Percentiles rank a stretch among this genome's conserved stretches.
Conservation (phyloP, 371 early-diverging fungal species). For the Catenaria anguillulae region DNA sequence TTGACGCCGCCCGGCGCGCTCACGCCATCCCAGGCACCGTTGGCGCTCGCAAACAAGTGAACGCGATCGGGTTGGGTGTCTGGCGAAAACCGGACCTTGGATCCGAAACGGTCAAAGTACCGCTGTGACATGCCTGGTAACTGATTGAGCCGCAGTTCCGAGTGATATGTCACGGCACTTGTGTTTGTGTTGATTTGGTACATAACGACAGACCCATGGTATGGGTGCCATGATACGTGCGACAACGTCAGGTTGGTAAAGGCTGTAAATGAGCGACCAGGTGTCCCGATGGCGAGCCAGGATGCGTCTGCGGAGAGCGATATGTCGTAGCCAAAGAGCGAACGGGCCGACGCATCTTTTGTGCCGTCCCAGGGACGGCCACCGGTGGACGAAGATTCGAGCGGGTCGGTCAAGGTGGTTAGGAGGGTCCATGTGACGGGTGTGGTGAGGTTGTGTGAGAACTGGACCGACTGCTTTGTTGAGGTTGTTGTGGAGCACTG, state of each 20-base stretch:
- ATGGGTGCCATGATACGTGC: neutral
- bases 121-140: neutral
- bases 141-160: neutral
- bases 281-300: conserved; percentile 1
- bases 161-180: no score
- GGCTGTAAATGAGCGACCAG: neutral
- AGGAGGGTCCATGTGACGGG: neutral
- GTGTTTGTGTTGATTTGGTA: neutral
- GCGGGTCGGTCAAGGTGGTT: conserved; percentile 1
- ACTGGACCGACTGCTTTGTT: no score
- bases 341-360: neutral
- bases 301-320: neutral
- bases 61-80: neutral
- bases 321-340: conserved; percentile 5
- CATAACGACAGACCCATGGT: conserved; percentile 1
- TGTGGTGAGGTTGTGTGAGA: neutral
- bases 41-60: neutral
- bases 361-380: conserved; percentile 1
- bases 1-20: neutral
- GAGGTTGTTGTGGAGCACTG: no score
- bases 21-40: conserved; percentile 4
- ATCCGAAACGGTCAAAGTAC: conserved; percentile 5
- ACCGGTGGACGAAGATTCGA: neutral
- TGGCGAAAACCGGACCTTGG: conserved; percentile 1
- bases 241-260: neutral